Conservation (phyloP, 352 stramenopile species). For the Lagenidium giganteum region DNA sequence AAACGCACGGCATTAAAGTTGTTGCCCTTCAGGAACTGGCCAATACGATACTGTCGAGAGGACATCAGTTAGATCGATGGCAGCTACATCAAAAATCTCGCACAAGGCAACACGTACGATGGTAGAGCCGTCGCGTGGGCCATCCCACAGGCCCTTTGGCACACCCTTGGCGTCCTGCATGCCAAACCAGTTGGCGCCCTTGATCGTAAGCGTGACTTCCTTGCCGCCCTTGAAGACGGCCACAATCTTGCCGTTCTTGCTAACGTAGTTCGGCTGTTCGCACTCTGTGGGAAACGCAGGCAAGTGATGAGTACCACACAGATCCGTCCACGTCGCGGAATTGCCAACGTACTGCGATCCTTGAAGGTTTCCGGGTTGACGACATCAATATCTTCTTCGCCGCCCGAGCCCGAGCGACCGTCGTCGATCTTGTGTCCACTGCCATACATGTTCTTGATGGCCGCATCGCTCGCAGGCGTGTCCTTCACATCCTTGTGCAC, state of each 20-base stretch:
- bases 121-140: conserved; percentile 68
- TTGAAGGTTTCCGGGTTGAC: conserved; percentile 74
- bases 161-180: conserved; percentile 72
- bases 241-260: conserved; percentile 69
- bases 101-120: conserved; percentile 16
- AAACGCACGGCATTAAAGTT: conserved; percentile 81
- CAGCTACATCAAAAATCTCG: too few species aligned
- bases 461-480: conserved; percentile 37
- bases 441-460: conserved; percentile 39
- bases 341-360: conserved; percentile 34
- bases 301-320: background rate
- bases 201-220: conserved; percentile 71
- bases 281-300: conserved; percentile 29
- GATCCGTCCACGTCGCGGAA: background rate
- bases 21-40: conserved; percentile 67
- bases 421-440: conserved; percentile 66
- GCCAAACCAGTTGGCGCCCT: conserved; percentile 83
- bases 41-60: conserved; percentile 46
- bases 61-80: too few species aligned
- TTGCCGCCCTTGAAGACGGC: conserved; percentile 44
- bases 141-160: conserved; percentile 77
- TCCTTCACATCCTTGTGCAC: conserved; percentile 54
- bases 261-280: conserved; percentile 79
- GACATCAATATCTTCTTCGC: conserved; percentile 36
- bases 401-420: conserved; percentile 31